Conservation (phyloP, 257 asterid genomes). For the Paulownia fortunei region DNA sequence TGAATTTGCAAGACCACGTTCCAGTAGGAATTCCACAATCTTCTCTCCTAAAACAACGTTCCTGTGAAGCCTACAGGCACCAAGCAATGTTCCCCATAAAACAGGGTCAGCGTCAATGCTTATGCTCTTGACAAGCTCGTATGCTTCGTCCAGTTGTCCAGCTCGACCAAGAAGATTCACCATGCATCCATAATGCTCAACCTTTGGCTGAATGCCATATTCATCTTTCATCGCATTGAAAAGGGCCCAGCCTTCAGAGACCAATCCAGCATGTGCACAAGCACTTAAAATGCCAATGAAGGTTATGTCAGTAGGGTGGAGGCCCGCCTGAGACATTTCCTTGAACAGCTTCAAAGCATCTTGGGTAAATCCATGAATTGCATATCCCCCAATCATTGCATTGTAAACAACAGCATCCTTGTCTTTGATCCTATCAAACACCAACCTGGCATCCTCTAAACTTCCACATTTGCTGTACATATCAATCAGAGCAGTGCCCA, state of each 20-base stretch:
- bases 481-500: conserved; percentile 58
- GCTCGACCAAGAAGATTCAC: conserved; percentile 67
- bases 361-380: conserved; percentile 47
- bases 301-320: conserved; percentile 52
- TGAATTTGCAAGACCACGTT: conserved; percentile 45
- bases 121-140: conserved; percentile 42
- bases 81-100: conserved; percentile 57
- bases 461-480: conserved; percentile 68
- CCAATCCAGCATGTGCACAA: conserved; percentile 63
- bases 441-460: conserved; percentile 53
- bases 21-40: conserved; percentile 36
- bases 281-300: conserved; percentile 54
- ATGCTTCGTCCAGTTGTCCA: conserved; percentile 52
- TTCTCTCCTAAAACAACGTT: conserved; percentile 48
- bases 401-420: conserved; percentile 55
- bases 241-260: conserved; percentile 49
- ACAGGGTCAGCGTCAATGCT: conserved; percentile 41
- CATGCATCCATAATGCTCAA: conserved; percentile 70
- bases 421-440: conserved; percentile 48
- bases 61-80: conserved; percentile 57
- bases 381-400: conserved; percentile 57
- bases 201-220: conserved; percentile 44
- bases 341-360: conserved; percentile 53
- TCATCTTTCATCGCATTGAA: conserved; percentile 45
- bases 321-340: conserved; percentile 42